These are phyloP conservation scores for Cornus florida DNA, from an alignment of 148 eudicot species.

Conservation along the genomic window DNA sequence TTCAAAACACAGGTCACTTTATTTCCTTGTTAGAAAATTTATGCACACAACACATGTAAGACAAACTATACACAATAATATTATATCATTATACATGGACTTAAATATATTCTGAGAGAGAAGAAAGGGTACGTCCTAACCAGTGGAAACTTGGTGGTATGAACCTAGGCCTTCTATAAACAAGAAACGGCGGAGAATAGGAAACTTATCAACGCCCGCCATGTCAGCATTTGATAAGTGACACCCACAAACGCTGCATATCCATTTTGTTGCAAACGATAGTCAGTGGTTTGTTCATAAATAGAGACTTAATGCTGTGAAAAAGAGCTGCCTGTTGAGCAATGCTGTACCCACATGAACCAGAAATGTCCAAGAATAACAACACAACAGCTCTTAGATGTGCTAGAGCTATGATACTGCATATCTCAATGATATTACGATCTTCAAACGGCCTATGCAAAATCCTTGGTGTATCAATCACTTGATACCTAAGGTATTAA, in stretches of 20 bases:
- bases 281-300: constrained; percentile 83
- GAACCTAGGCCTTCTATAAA: constrained; percentile 79
- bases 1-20: not conserved
- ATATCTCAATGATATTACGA: constrained; percentile 55
- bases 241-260: constrained; percentile 28
- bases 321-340: constrained; percentile 87
- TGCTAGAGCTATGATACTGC: not conserved
- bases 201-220: no score
- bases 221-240: no score
- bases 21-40: no score
- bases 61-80: not conserved
- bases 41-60: no score
- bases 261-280: constrained; percentile 56
- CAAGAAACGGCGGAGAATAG: constrained; percentile 82
- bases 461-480: constrained; percentile 55
- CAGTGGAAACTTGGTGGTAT: constrained; percentile 93
- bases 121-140: constrained; percentile 37
- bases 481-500: constrained; percentile 52
- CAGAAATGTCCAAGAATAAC: constrained; percentile 59
- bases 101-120: not conserved
- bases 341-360: constrained; percentile 89
- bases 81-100: not conserved
- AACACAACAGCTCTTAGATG: no score
- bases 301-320: constrained; percentile 83
- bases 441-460: constrained; percentile 56